Evolutionary conservation across 164 flowering plant genomes (phyloP).

Genomic region (Warburgia ugandensis): DNA sequence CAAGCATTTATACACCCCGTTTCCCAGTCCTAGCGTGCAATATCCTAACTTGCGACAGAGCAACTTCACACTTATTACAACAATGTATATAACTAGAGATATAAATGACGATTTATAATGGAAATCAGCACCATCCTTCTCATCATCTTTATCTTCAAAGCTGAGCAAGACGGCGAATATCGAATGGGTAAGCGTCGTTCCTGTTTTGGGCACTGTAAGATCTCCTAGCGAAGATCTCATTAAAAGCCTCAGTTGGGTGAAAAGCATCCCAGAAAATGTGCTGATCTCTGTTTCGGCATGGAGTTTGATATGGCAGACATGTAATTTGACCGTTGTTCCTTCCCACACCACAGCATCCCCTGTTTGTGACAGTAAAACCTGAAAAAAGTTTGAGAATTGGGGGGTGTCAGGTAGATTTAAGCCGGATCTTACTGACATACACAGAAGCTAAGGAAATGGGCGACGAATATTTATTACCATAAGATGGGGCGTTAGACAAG

Average conservation of each 20-base stretch:
- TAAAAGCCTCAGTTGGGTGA: conserved; percentile 71
- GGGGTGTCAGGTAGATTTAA: no score
- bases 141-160: conserved; percentile 24
- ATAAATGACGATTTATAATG: neutral
- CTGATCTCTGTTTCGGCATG: conserved; percentile 59
- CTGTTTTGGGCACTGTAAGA: conserved; percentile 48
- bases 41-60: no score
- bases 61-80: neutral
- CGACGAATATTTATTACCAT: neutral
- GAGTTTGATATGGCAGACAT: conserved; percentile 64
- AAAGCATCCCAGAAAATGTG: conserved; percentile 88
- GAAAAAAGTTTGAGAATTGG: conserved; percentile 6
- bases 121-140: neutral
- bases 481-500: neutral
- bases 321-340: conserved; percentile 88
- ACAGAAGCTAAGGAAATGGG: neutral
- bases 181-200: conserved; percentile 59
- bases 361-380: conserved; percentile 61
- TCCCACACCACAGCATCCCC: conserved; percentile 90
- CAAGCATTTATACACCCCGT: no score
- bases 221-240: conserved; percentile 46
- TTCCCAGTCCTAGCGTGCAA: no score
- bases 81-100: neutral
- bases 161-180: conserved; percentile 56
- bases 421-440: no score